Percentiles rank a stretch among this genome's conserved stretches.
phyloP scores from a whole-genome alignment of 768 basidiomycete species.

The Kwoniella mangroviensis region DNA sequence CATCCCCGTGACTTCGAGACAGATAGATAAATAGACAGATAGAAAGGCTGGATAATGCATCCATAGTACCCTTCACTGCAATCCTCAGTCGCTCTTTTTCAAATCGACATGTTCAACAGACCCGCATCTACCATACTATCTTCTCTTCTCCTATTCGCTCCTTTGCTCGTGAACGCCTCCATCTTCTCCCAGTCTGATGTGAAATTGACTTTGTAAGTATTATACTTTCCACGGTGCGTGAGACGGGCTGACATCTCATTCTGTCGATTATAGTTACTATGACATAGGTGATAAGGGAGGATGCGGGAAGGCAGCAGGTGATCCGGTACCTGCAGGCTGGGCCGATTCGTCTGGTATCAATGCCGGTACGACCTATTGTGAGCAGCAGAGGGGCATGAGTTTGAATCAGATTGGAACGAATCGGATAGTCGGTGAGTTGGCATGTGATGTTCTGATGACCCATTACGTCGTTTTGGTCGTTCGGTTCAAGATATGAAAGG shows the following conservation, averaged over 20 bases:
- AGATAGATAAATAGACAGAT: background rate
- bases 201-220: slow-evolving; percentile 12
- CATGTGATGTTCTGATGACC: background rate
- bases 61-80: too few species aligned
- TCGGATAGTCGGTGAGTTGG: slow-evolving; percentile 24
- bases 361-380: slow-evolving; percentile 15
- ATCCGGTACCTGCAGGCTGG: slow-evolving; percentile 22
- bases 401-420: slow-evolving; percentile 24
- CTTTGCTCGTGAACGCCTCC: slow-evolving; percentile 1
- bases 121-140: background rate
- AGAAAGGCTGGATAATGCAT: too few species aligned
- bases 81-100: background rate
- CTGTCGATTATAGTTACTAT: slow-evolving; percentile 19
- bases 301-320: background rate
- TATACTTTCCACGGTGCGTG: too few species aligned
- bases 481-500: too few species aligned
- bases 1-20: background rate
- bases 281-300: slow-evolving; percentile 20
- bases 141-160: background rate
- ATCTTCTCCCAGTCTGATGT: slow-evolving; percentile 5
- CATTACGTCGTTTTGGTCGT: background rate
- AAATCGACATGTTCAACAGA: slow-evolving; percentile 1
- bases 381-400: slow-evolving; percentile 15
- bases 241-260: background rate
- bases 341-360: slow-evolving; percentile 19